Evolutionary conservation across 345 rosid genomes (phyloP).

Genomic region (Populus alba): DNA sequence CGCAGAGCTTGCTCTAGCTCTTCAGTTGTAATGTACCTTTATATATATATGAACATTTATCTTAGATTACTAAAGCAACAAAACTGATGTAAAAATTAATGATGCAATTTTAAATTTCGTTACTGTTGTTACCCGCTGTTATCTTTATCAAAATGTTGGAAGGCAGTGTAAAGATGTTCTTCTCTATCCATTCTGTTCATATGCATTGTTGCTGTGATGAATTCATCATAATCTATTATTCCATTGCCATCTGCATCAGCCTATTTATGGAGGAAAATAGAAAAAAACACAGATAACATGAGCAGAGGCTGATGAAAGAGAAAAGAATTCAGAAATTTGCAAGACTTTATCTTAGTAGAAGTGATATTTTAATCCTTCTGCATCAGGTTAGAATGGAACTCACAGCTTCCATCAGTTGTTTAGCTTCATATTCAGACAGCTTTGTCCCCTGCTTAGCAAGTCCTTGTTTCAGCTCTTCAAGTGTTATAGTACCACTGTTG

Average conservation of each 20-base stretch:
- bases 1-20: slow-evolving; percentile 90
- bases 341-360: background rate
- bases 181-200: slow-evolving; percentile 70
- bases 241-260: slow-evolving; percentile 92
- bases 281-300: background rate
- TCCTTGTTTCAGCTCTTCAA: slow-evolving; percentile 86
- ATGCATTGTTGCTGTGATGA: slow-evolving; percentile 83
- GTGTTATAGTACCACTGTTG: slow-evolving; percentile 86
- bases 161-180: slow-evolving; percentile 74
- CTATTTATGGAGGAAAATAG: slow-evolving; percentile 24
- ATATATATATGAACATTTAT: background rate
- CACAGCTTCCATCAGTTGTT: slow-evolving; percentile 93
- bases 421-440: slow-evolving; percentile 76
- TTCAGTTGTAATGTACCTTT: slow-evolving; percentile 71
- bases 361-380: background rate
- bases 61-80: background rate
- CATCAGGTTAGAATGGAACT: slow-evolving; percentile 23
- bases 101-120: background rate
- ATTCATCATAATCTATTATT: slow-evolving; percentile 73
- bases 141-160: slow-evolving; percentile 83
- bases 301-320: background rate
- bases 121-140: slow-evolving; percentile 63
- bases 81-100: background rate
- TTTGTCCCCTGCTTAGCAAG: slow-evolving; percentile 92
- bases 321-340: background rate